Evolutionary conservation across 2,329 filamentous ascomycete species (phyloP), one percentile per base, ranked within the genome.

Genomic region (Arthrobotrys pseudoclavata): DNA sequence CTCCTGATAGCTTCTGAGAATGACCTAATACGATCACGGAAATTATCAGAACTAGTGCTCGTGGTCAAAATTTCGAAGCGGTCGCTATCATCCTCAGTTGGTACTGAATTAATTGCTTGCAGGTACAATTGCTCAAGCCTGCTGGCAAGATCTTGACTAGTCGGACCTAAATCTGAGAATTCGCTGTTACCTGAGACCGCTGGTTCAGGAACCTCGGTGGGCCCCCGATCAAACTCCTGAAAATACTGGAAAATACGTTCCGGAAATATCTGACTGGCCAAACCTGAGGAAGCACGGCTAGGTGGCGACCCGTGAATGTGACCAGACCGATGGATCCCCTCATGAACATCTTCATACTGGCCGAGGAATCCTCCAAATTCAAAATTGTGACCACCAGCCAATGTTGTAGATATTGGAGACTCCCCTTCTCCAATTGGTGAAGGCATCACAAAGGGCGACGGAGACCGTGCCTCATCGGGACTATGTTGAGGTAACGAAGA

Each of bases 401-500:
- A 26, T 10, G 55, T 12, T 2, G 31, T 60, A 1, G 26, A 63
- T 22, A 40, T 15, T 5, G 40, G 40, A 48, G 31, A 31, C 4
- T 63, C 60, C 1, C 4, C 40, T 22, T 63, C 60, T 20, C 45
- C 42, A 26, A 48, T 63, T 24, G 60, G 40, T 4, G 60, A 48
- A 48, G 60, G 60, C 40, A 63, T 63, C 9, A 63, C 2, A 63
- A 63, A 63, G n/a, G 60, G 60, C 3, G 60, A 63, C 13, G 60
- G 60, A 15, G 60, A 48, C 22, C 60, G 40, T 22, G 24, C n/a
- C 1, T 26, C 31, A 12, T 60, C 55, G 5, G 55, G 55, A 26
- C 55, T 60, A n/a, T 60, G 53, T 13, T 1, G 12, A 26, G 55
- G 20, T 60, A 34, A 34, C 34, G 55, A 26, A n/a, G 55, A 60